phyloP scores from a whole-genome alignment of 1,284 basidiomycete species.

The Limonomyces culmigenus region DNA sequence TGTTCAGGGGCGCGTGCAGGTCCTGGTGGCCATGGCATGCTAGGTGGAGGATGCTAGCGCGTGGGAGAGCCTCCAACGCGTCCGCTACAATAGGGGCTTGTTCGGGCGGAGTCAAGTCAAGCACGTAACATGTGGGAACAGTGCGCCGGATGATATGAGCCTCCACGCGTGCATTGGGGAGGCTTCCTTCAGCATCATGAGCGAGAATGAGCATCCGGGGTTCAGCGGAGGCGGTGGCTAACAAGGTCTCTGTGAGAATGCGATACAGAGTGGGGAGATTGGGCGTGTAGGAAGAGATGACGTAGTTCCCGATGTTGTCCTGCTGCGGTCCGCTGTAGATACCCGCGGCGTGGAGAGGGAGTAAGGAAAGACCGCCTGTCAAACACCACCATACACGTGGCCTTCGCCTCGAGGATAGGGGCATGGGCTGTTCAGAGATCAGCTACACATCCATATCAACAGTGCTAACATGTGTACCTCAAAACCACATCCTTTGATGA shows the following conservation, averaged over 20 bases:
- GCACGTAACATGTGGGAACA: neutral
- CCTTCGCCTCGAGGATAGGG: neutral
- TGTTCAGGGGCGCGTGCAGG: constrained; percentile 4
- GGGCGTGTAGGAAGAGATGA: constrained; percentile 12
- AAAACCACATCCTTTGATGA: neutral
- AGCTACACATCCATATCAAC: neutral
- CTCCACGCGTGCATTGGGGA: neutral
- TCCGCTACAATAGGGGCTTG: neutral
- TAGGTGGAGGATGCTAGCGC: constrained; percentile 8
- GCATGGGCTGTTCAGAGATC: neutral
- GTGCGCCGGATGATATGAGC: neutral
- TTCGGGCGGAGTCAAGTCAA: neutral
- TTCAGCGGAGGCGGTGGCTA: constrained; percentile 1
- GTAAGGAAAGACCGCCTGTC: constrained; percentile 10
- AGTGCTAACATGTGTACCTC: neutral
- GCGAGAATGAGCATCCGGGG: neutral
- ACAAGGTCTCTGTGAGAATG: constrained; percentile 3
- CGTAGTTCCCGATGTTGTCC: constrained; percentile 6
- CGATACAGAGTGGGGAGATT: constrained; percentile 6
- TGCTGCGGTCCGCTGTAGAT: constrained; percentile 4
- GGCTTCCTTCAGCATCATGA: neutral
- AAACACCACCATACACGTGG: constrained; percentile 11
- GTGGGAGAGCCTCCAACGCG: constrained; percentile 3
- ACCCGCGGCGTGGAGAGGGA: constrained; percentile 12
- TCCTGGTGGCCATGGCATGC: constrained; percentile 9